Percentiles rank a stretch among this genome's conserved stretches.
Conservation (phyloP, 148 eudicot genomes). For the Vaccinium macrocarpon region DNA sequence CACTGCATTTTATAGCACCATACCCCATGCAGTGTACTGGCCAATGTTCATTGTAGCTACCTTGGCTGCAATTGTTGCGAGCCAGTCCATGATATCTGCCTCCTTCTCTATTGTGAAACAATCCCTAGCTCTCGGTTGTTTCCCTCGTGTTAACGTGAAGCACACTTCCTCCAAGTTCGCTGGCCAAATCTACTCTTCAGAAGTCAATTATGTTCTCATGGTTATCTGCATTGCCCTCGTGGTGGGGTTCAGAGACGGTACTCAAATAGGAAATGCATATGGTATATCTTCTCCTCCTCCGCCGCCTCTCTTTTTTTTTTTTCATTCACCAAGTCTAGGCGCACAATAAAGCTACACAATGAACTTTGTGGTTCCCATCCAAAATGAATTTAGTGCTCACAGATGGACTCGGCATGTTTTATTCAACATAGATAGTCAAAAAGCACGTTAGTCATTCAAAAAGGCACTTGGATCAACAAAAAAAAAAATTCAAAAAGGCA, state of each 20-base stretch:
- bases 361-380: background rate
- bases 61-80: slow-evolving; percentile 42
- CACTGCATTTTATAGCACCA: slow-evolving; percentile 4
- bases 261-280: slow-evolving; percentile 41
- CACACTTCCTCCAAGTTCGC: slow-evolving; percentile 42
- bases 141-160: slow-evolving; percentile 45
- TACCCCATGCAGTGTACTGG: slow-evolving; percentile 46
- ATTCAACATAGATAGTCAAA: too few relatives aligned
- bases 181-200: slow-evolving; percentile 52
- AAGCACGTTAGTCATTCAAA: too few relatives aligned
- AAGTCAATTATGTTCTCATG: slow-evolving; percentile 43
- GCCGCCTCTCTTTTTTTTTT: background rate
- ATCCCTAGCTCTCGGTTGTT: slow-evolving; percentile 47
- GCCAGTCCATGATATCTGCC: slow-evolving; percentile 51
- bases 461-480: too few relatives aligned
- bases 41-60: slow-evolving; percentile 44
- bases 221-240: slow-evolving; percentile 36
- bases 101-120: slow-evolving; percentile 45
- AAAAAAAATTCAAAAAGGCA: too few relatives aligned
- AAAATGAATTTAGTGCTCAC: too few relatives aligned
- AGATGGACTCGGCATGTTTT: too few relatives aligned
- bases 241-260: slow-evolving; percentile 27
- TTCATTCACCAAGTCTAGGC: too few relatives aligned
- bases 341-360: background rate
- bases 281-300: slow-evolving; percentile 21